Evolutionary conservation across 192 early-diverging fungal species (phyloP).

Genomic region (Haplosporangium gracile): DNA sequence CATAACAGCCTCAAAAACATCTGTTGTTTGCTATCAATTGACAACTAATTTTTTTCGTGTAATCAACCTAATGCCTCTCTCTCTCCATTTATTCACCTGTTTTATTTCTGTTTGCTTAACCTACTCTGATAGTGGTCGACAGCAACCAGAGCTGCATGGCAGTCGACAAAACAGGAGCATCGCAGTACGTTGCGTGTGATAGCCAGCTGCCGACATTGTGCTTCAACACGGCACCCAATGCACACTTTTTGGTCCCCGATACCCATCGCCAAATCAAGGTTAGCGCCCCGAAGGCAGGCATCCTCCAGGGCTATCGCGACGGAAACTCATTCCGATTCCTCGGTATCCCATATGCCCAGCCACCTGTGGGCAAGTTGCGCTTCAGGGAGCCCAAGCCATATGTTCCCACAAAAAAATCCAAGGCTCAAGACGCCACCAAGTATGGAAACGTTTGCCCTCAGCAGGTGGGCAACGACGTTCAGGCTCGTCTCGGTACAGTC

Average conservation of each 20-base stretch:
- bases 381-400: constrained; percentile 3
- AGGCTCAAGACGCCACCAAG: neutral
- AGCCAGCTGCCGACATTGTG: neutral
- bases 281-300: neutral
- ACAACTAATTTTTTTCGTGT: neutral
- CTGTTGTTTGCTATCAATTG: neutral
- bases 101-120: neutral
- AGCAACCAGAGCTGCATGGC: neutral
- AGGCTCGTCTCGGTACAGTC: neutral
- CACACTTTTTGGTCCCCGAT: neutral
- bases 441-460: constrained; percentile 22
- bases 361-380: constrained; percentile 22
- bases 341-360: constrained; percentile 28
- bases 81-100: neutral
- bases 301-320: constrained; percentile 26
- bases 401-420: too few relatives aligned
- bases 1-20: neutral
- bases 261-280: constrained; percentile 5
- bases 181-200: neutral
- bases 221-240: neutral
- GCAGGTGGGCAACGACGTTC: neutral
- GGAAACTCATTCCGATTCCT: constrained; percentile 24
- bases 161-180: neutral
- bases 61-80: neutral
- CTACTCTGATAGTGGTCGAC: neutral